Base-by-base conservation (phyloP, 164 flowering plant species). In the Chloranthus sessilifolius region DNA sequence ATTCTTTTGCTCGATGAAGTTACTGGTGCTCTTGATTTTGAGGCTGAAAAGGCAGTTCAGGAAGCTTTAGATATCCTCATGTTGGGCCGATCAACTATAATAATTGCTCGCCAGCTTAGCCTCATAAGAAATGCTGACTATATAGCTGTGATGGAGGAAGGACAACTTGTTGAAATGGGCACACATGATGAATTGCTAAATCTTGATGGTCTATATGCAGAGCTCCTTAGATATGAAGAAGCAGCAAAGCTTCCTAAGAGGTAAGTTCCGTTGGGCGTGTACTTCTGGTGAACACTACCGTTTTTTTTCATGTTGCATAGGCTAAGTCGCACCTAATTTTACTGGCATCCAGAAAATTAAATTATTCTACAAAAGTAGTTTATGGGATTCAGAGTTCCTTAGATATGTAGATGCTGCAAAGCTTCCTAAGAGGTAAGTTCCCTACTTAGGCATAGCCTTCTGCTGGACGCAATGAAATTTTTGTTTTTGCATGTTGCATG, bases 81-180 rank as follows among this genome's bases (percentile, higher is more conserved):
- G 95, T 63, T 92, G 60, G 98, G 96, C 17, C 73, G 96, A 14
- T 86, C 98, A 44, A 88, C 98, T 10, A 82, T 92, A 47, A 92
- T 88, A 46, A 92, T 92, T 39, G 98, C 98, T 62, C 79, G 98
- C 40, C 77, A 82, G 52, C 89, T 92, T 53, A 79, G 96, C 68
- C 85, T 92, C 15, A 92, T 92, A 23, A 79, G 75, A 52, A 92
- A 92, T 79, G 98, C 95, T 70, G 98, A 92, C 64, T 92, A 80
- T 64, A 88, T 92, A 52, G 98, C 98, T 66, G 98, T 88, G 55
- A 92, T 92, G 98, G 98, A 92, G 73, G 98, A 92, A 59, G 98
- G 98, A 30, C 98, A 81, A 51, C 94, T 92, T 60, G 94, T 92
- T 59, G 98, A 92, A 72, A 88, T 88, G 87, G 96, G 98, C 49